These are phyloP conservation scores for Prototheca wickerhamii DNA, from an alignment of 163 green algal genomes.

Conservation along the genomic window DNA sequence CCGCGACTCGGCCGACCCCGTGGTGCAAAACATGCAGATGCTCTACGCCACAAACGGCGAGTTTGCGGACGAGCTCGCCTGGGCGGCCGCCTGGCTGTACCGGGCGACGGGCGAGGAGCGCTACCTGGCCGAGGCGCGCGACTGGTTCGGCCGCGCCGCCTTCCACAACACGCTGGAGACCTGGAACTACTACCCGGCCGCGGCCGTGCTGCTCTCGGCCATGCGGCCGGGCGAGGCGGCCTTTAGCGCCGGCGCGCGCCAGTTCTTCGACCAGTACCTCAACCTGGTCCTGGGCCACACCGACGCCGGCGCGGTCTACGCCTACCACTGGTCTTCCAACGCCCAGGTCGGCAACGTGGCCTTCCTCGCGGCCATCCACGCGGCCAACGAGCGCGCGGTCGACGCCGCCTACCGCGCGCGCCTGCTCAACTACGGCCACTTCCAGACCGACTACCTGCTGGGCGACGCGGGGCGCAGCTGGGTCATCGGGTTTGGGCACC, in stretches of 20 bases:
- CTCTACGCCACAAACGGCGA: slow-evolving; percentile 7
- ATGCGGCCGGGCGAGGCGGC: slow-evolving; percentile 5
- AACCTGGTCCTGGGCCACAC: slow-evolving; percentile 16
- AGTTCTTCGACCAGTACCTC: slow-evolving; percentile 29
- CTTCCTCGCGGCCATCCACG: slow-evolving; percentile 9
- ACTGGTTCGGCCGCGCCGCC: slow-evolving; percentile 16
- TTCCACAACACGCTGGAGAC: slow-evolving; percentile 13
- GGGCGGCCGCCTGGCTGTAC: slow-evolving; percentile 38
- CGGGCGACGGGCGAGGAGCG: slow-evolving; percentile 25
- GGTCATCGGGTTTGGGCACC: slow-evolving; percentile 22
- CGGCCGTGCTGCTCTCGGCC: slow-evolving; percentile 15
- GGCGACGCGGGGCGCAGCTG: slow-evolving; percentile 26
- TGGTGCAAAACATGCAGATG: not conserved
- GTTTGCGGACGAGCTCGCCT: slow-evolving; percentile 41
- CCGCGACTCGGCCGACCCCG: slow-evolving; percentile 1
- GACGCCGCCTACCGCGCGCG: slow-evolving; percentile 5
- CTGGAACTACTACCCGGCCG: slow-evolving; percentile 14
- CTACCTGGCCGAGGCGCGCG: slow-evolving; percentile 26
- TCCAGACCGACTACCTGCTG: slow-evolving; percentile 32
- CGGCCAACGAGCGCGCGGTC: not conserved
- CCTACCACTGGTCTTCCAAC: slow-evolving; percentile 28
- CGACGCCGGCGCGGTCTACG: slow-evolving; percentile 13
- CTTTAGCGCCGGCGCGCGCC: slow-evolving; percentile 2
- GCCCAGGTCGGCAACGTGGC: slow-evolving; percentile 11
- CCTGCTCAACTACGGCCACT: slow-evolving; percentile 29